Conservation (phyloP, 768 basidiomycete species). For the Macrocybe gigantea region DNA sequence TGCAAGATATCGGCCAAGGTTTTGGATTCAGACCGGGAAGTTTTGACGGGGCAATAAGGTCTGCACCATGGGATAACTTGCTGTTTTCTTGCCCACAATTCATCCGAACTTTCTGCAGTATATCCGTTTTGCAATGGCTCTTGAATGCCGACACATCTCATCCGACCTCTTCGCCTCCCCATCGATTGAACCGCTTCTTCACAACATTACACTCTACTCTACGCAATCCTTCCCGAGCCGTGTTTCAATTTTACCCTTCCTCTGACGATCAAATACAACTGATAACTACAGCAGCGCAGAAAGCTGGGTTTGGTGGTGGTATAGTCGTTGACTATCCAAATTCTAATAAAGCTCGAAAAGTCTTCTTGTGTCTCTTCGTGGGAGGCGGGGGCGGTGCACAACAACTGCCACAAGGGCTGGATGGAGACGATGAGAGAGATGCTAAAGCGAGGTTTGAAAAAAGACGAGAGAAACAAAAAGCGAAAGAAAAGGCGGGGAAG, state of each 20-base stretch:
- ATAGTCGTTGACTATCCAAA: slow-evolving; percentile 97
- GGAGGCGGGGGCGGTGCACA: slow-evolving; percentile 65
- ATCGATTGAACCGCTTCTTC: slow-evolving; percentile 83
- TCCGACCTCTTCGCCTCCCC: slow-evolving; percentile 84
- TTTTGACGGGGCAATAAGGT: slow-evolving; percentile 98
- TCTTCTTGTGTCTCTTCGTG: slow-evolving; percentile 90
- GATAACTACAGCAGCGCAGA: slow-evolving; percentile 88
- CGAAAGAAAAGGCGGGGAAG: slow-evolving; percentile 56
- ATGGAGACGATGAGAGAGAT: slow-evolving; percentile 58
- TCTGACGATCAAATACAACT: slow-evolving; percentile 96
- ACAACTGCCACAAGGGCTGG: slow-evolving; percentile 72
- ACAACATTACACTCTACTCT: slow-evolving; percentile 86
- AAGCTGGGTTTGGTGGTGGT: slow-evolving; percentile 95
- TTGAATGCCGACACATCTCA: slow-evolving; percentile 93
- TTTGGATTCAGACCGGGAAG: slow-evolving; percentile 95
- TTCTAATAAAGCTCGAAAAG: slow-evolving; percentile 91
- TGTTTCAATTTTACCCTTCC: slow-evolving; percentile 94
- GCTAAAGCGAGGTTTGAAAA: slow-evolving; percentile 68
- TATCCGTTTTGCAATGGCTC: slow-evolving; percentile 99
- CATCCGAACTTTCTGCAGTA: slow-evolving; percentile 37
- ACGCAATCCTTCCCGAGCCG: slow-evolving; percentile 77
- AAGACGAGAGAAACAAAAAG: slow-evolving; percentile 62
- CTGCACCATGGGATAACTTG: slow-evolving; percentile 4
- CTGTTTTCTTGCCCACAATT: slow-evolving; percentile 1
- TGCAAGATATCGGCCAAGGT: slow-evolving; percentile 98